Evolutionary conservation across 176 grass and related monocot species (phyloP).

Genomic region (Phoenix roebelenii): DNA sequence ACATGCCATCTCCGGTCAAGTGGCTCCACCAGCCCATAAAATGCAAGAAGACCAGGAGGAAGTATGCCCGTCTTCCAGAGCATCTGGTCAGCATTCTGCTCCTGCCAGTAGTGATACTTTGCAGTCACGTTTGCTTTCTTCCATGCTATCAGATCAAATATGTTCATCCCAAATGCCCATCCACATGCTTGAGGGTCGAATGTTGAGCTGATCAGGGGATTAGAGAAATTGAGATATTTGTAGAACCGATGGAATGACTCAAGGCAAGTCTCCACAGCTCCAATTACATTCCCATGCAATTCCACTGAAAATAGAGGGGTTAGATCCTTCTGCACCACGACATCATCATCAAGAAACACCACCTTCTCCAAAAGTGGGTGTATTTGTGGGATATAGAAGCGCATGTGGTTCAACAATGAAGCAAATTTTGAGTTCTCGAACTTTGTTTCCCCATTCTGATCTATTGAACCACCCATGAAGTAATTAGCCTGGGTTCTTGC

Average conservation of each 20-base stretch:
- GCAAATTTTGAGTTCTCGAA: conserved; percentile 56
- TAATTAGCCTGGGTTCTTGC: conserved; percentile 48
- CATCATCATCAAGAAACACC: conserved; percentile 93
- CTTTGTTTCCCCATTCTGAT: conserved; percentile 55
- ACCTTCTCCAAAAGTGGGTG: conserved; percentile 91
- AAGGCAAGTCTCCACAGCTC: conserved; percentile 96
- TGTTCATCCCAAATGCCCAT: conserved; percentile 99
- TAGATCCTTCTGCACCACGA: conserved; percentile 96
- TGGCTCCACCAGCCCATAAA: conserved; percentile 89
- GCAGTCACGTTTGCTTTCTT: conserved; percentile 68
- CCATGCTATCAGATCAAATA: conserved; percentile 95
- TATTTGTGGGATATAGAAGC: conserved; percentile 96
- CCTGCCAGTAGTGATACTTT: conserved; percentile 88
- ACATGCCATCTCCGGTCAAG: conserved; percentile 95
- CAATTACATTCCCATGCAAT: conserved; percentile 91
- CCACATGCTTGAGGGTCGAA: conserved; percentile 93
- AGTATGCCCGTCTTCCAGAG: conserved; percentile 86
- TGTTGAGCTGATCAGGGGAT: conserved; percentile 66
- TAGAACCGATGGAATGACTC: conserved; percentile 95
- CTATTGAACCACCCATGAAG: conserved; percentile 33
- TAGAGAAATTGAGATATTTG: conserved; percentile 94
- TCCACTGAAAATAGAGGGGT: conserved; percentile 88
- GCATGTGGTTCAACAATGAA: conserved; percentile 76
- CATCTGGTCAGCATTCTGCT: conserved; percentile 67
- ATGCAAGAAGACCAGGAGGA: conserved; percentile 75